Evolutionary conservation across 148 eudicot species (phyloP), one percentile per base, ranked within the genome.

Genomic region (Rhododendron ferrugineum): DNA sequence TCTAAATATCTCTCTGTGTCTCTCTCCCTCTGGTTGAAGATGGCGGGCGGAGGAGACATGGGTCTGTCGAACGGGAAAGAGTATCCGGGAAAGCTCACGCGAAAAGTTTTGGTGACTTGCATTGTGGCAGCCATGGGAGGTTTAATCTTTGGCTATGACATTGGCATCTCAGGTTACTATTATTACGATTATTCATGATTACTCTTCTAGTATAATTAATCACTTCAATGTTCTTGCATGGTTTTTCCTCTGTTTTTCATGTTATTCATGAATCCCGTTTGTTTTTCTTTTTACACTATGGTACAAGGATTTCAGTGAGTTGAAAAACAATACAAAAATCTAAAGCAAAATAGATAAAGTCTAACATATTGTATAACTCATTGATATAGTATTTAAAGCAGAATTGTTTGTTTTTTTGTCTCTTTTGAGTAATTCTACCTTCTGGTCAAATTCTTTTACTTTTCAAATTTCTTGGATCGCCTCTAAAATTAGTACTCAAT

Each of bases 111-210:
- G 2, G 54, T 85, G 6, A 89, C 87, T 64, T 89, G 91, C 68
- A 34, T 87, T 28, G 82, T 89, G n/a, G 91, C 91, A 10, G 86
- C 89, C 37, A 70, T 44, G 73, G 90, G 92, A 2, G 92, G 92
- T 11, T 75, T 90, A 30, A 90, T 90, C n/a, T 90, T 90, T 15
- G 92, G 92, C n/a, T 90, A 90, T 66, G 92, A 89, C 56, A 89
- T 90, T 58, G 92, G 92, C 26, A 90, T 90, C 14, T 83, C 90
- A 74, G 88, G 88, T 86, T 14, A 28, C 2, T 6, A 42, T 20
- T 23, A 1, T 22, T 44, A 23, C 11, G 23, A 18, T 56, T 56
- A 32, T 16, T 20, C 26, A 77, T n/a, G n/a, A n/a, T 4, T 4
- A 7, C 36, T 7, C n/a, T 44, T 37, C 47, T 40, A n/a, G n/a